Percentiles rank a stretch among this genome's conserved stretches.
Evolutionary conservation across 345 rosid species (phyloP).

Genomic region (Laguncularia racemosa): DNA sequence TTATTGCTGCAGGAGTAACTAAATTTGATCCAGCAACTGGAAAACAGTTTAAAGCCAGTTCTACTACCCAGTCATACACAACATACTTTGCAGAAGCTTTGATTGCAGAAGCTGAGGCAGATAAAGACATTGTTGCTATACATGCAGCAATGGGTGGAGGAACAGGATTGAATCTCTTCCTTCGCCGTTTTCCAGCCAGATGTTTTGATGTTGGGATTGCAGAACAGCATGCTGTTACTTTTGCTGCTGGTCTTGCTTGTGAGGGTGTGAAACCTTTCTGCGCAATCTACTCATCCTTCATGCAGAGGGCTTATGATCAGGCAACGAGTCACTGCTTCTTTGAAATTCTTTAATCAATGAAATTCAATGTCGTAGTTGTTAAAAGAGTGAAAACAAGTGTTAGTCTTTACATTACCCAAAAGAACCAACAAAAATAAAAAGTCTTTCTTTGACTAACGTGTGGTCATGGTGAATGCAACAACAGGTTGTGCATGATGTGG

Average conservation of each 20-base stretch:
- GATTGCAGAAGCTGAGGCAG: constrained; percentile 85
- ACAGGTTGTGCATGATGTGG: constrained; percentile 96
- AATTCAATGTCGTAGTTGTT: too few species aligned
- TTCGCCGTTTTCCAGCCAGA: constrained; percentile 72
- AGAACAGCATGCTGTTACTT: constrained; percentile 96
- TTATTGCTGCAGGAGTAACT: constrained; percentile 55
- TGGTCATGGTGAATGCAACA: constrained; percentile 12
- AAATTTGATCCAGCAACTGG: constrained; percentile 96
- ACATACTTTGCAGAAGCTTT: constrained; percentile 93
- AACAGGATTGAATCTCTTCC: constrained; percentile 83
- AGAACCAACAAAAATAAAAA: too few species aligned
- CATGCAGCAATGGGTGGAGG: constrained; percentile 99
- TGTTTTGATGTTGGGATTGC: constrained; percentile 98
- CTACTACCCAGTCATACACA: constrained; percentile 66
- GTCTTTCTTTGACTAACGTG: neutral
- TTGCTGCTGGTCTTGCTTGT: constrained; percentile 96
- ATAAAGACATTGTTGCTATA: constrained; percentile 79
- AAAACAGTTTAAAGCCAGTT: constrained; percentile 76
- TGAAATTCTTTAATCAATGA: neutral
- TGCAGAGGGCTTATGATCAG: constrained; percentile 99
- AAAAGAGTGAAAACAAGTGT: neutral
- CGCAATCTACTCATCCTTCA: constrained; percentile 86
- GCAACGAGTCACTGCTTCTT: constrained; percentile 26
- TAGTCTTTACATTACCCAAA: too few species aligned
- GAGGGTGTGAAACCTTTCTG: constrained; percentile 96